phyloP scores from a whole-genome alignment of 352 stramenopile species.

The Phytophthora megakarya region DNA sequence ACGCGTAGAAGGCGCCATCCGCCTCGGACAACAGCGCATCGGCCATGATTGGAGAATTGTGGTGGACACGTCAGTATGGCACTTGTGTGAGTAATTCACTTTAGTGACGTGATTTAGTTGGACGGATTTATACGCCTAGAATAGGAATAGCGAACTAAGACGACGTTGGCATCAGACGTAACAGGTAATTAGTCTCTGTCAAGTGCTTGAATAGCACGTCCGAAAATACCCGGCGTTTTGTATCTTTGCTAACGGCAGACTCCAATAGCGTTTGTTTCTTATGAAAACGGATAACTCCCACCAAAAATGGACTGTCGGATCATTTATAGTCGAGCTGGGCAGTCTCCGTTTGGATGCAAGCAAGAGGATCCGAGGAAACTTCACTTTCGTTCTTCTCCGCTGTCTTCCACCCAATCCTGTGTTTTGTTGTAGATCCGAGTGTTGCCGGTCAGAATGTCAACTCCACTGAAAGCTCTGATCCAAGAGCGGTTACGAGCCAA shows the following conservation, averaged over 20 bases:
- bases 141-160: too few species aligned
- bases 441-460: conserved; percentile 44
- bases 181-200: conserved; percentile 3
- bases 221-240: not conserved
- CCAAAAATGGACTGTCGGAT: conserved; percentile 16
- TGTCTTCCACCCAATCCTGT: conserved; percentile 6
- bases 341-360: conserved; percentile 1
- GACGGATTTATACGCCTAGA: too few species aligned
- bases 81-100: conserved; percentile 5
- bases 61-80: conserved; percentile 7
- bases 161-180: conserved; percentile 9
- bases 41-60: conserved; percentile 13
- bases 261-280: conserved; percentile 8
- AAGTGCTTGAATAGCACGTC: not conserved
- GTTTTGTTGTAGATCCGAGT: not conserved
- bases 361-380: not conserved
- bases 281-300: conserved; percentile 19
- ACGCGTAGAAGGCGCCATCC: conserved; percentile 84
- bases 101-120: not conserved
- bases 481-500: conserved; percentile 74
- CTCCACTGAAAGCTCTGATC: conserved; percentile 71
- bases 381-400: conserved; percentile 35
- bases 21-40: conserved; percentile 56
- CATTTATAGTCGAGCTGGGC: conserved; percentile 7
- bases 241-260: not conserved